These are phyloP conservation scores for Citrus hindsii DNA, from an alignment of 345 rosid genomes.

Conservation along the genomic window DNA sequence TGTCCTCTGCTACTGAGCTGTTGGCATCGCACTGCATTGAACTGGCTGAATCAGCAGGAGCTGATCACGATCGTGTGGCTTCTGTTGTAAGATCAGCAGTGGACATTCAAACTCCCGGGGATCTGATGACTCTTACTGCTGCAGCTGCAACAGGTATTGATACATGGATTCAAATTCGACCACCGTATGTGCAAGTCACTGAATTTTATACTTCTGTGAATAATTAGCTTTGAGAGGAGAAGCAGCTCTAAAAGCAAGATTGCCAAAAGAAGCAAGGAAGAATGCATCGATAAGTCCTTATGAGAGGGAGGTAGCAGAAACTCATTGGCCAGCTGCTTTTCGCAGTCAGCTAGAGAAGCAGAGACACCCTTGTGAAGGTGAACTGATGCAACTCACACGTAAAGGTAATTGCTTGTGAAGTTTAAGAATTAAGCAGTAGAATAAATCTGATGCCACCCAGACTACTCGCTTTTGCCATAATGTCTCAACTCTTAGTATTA, in stretches of 20 bases:
- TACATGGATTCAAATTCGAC: neutral
- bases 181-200: neutral
- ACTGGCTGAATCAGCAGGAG: constrained; percentile 74
- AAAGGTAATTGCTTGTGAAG: constrained; percentile 44
- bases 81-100: constrained; percentile 76
- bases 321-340: constrained; percentile 37
- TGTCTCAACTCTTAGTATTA: neutral
- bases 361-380: constrained; percentile 54
- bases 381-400: constrained; percentile 60
- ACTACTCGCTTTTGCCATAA: too few relatives aligned
- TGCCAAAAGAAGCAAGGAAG: constrained; percentile 86
- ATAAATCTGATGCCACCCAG: neutral
- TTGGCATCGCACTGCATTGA: constrained; percentile 91
- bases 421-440: neutral
- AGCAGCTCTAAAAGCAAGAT: constrained; percentile 67
- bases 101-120: constrained; percentile 75
- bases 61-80: constrained; percentile 66
- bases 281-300: constrained; percentile 82
- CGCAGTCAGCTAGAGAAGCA: constrained; percentile 38
- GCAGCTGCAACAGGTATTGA: constrained; percentile 92
- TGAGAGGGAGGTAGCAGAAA: constrained; percentile 50
- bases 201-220: neutral
- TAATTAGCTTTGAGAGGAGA: constrained; percentile 85
- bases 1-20: constrained; percentile 87
- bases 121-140: constrained; percentile 87